Conservation (phyloP, 2,329 filamentous ascomycete species). For the Rhynchosporium agropyri region DNA sequence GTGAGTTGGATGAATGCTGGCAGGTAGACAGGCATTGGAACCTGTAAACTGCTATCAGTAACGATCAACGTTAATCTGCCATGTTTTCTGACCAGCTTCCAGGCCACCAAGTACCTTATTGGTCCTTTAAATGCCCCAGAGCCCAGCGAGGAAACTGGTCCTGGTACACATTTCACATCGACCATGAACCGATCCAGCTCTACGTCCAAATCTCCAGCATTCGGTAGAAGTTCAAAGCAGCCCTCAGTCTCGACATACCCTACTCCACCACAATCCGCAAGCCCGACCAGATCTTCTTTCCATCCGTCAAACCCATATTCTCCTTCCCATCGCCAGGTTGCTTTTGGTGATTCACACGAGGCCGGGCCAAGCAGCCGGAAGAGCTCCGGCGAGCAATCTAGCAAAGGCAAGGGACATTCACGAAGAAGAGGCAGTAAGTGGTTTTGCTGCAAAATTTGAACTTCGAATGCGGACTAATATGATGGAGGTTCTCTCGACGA, state of each 20-base stretch:
- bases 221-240: constrained; percentile 23
- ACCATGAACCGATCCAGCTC: constrained; percentile 35
- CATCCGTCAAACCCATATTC: constrained; percentile 50
- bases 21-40: constrained; percentile 24
- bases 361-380: constrained; percentile 26
- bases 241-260: constrained; percentile 41
- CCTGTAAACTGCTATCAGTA: constrained; percentile 21
- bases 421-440: constrained; percentile 45
- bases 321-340: constrained; percentile 36
- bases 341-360: constrained; percentile 40
- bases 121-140: constrained; percentile 70
- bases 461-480: constrained; percentile 6
- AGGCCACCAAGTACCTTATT: constrained; percentile 69
- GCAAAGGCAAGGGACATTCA: constrained; percentile 40
- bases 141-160: constrained; percentile 67
- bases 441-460: background rate
- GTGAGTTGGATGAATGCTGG: constrained; percentile 40
- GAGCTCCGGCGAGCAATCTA: constrained; percentile 33
- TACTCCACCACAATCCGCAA: constrained; percentile 58
- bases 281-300: constrained; percentile 52
- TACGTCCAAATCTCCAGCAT: constrained; percentile 27
- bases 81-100: constrained; percentile 23
- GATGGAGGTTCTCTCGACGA: constrained; percentile 52
- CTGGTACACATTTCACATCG: constrained; percentile 53
- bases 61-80: constrained; percentile 21